Base-by-base conservation (phyloP, 2,329 filamentous ascomycete genomes). In the Cercospora sp. region DNA sequence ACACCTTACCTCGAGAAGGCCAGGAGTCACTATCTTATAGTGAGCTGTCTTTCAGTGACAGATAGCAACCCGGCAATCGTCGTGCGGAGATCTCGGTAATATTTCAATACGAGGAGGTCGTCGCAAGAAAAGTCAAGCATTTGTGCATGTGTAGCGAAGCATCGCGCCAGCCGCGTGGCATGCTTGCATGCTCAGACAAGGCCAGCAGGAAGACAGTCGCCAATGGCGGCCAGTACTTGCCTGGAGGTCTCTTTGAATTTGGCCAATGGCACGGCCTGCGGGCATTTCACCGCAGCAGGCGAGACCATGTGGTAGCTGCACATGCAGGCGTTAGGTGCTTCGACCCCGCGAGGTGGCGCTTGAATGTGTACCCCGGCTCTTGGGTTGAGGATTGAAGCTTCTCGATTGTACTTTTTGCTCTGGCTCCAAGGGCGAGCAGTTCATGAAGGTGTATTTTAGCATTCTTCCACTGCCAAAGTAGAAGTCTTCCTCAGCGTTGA, bases 101-200 rank as follows among this genome's bases (percentile, higher is more conserved):
- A 32, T 28, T 28, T 57, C 4, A 4, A 24, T 12, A 32, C 53
- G 53, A 57, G 28, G 53, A 57, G 53, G 53, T 49, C 13, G 53
- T 57, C 28, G 53, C 18, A n/a, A 32, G 53, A 57, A 28, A 9
- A 32, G 24, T 57, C 24, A 57, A 28, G 53, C 53, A 28, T 32
- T 32, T 57, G 26, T 28, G 53, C 53, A 57, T 57, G 13, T 16
- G 6, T 57, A 13, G 24, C 12, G 24, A 57, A 57, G 53, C 53
- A 26, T 57, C 53, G 53, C 18, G 53, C 53, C 24, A 57, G 53
- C 53, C 53, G n/a, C 53, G 53, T 57, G 53, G 53, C 53, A 57
- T 24, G 43, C 43, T 49, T 49, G 10, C 43, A 18, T 13, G 43
- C 21, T 13, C n/a, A 12, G 43, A 24, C n/a, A 24, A 24, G 43